Percentiles rank a stretch among this genome's conserved stretches.
These are phyloP conservation scores for Laburnicola sp. DNA, from an alignment of 2,329 filamentous ascomycete species.

Conservation along the genomic window DNA sequence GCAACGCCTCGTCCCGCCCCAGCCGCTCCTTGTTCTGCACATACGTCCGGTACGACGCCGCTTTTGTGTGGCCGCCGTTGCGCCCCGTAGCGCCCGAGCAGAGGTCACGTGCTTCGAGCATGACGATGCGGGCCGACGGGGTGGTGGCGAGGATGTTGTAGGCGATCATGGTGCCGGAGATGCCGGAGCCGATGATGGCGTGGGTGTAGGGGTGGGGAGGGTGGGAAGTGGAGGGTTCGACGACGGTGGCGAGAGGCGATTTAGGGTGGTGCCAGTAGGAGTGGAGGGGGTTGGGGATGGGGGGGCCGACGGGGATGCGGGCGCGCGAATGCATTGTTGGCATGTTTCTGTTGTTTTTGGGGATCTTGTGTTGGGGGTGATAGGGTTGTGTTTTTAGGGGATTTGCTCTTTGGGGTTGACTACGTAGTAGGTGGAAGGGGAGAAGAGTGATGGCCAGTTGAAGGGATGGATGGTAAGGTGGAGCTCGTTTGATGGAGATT, in stretches of 20 bases:
- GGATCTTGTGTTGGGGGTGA: no score
- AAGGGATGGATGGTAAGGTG: no score
- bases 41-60: conserved; percentile 58
- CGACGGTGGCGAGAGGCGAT: conserved; percentile 40
- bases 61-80: conserved; percentile 55
- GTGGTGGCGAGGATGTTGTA: conserved; percentile 35
- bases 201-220: conserved; percentile 37
- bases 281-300: conserved; percentile 37
- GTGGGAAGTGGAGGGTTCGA: conserved; percentile 29
- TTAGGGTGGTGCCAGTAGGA: conserved; percentile 50
- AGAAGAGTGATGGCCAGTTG: no score
- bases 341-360: no score
- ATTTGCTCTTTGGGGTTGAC: no score
- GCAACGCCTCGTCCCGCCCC: conserved; percentile 55
- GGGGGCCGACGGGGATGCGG: conserved; percentile 36
- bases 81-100: conserved; percentile 49
- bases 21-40: conserved; percentile 49
- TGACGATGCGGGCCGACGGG: conserved; percentile 31
- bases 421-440: no score
- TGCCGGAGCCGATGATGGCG: conserved; percentile 47
- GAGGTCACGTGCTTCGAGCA: conserved; percentile 46
- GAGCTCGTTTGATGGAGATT: no score
- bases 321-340: conserved; percentile 35
- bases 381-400: no score
- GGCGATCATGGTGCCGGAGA: conserved; percentile 46